Conservation (phyloP, 495 filamentous ascomycete species). For the Penicillium cinerascens region DNA sequence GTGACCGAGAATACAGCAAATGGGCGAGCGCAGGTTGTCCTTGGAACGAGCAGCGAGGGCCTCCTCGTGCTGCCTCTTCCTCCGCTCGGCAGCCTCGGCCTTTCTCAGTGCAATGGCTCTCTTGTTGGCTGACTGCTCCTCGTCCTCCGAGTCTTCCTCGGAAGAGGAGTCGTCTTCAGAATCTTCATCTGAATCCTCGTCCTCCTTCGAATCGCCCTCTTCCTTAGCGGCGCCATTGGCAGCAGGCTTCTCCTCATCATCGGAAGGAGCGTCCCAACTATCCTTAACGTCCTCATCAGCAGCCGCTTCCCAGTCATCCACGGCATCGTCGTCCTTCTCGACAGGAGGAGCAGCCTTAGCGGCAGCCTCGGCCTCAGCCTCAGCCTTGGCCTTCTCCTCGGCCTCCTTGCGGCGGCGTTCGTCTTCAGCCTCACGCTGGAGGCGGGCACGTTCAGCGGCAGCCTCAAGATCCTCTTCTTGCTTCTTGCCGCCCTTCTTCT, state of each 20-base stretch:
- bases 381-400: slow-evolving; percentile 63
- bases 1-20: slow-evolving; percentile 99
- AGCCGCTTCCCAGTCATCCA: slow-evolving; percentile 88
- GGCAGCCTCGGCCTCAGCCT: slow-evolving; percentile 54
- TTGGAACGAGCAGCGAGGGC: slow-evolving; percentile 88
- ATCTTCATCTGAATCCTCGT: slow-evolving; percentile 35
- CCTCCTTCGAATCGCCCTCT: slow-evolving; percentile 24
- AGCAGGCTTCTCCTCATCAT: slow-evolving; percentile 60
- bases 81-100: slow-evolving; percentile 84
- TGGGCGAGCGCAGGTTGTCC: slow-evolving; percentile 93
- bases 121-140: slow-evolving; percentile 63
- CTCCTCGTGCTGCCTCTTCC: slow-evolving; percentile 84
- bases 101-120: slow-evolving; percentile 70
- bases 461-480: slow-evolving; percentile 70
- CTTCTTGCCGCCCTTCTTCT: slow-evolving; percentile 73
- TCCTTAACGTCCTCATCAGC: slow-evolving; percentile 85
- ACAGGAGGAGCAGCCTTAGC: slow-evolving; percentile 52
- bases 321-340: slow-evolving; percentile 54
- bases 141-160: slow-evolving; percentile 61
- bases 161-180: slow-evolving; percentile 52
- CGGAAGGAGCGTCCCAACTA: slow-evolving; percentile 87
- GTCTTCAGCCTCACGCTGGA: slow-evolving; percentile 62
- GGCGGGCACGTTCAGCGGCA: slow-evolving; percentile 57
- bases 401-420: slow-evolving; percentile 62
- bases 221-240: slow-evolving; percentile 27